These are phyloP conservation scores for Phialocephala subalpina DNA, from an alignment of 2,329 filamentous ascomycete species.

Conservation along the genomic window DNA sequence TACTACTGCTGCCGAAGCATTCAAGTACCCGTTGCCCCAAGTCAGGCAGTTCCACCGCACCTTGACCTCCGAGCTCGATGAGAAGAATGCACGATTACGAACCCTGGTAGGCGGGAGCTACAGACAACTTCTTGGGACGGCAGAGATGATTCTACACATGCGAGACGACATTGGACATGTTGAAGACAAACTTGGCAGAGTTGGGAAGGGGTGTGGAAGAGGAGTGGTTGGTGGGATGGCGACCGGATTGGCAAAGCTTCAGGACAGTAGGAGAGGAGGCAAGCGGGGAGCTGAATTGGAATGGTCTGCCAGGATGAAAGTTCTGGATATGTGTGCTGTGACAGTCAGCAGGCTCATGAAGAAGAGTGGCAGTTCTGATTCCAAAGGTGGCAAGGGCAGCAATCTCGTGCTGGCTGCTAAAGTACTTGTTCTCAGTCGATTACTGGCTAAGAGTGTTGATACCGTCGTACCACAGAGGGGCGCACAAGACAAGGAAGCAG, in stretches of 20 bases:
- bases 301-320: conserved; percentile 52
- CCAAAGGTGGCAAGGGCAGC: conserved; percentile 38
- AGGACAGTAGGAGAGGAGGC: conserved; percentile 39
- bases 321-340: conserved; percentile 61
- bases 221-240: conserved; percentile 72
- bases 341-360: conserved; percentile 58
- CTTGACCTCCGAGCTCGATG: conserved; percentile 66
- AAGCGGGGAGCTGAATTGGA: conserved; percentile 38
- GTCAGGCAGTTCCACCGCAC: conserved; percentile 69
- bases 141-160: conserved; percentile 94
- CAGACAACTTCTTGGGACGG: conserved; percentile 88
- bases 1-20: conserved; percentile 46
- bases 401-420: conserved; percentile 70
- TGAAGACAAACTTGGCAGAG: conserved; percentile 73
- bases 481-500: conserved; percentile 42
- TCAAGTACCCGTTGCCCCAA: conserved; percentile 65
- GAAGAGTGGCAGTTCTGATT: conserved; percentile 37
- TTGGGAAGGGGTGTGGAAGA: conserved; percentile 82
- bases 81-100: conserved; percentile 68
- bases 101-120: conserved; percentile 75
- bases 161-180: conserved; percentile 77
- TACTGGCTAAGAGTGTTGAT: conserved; percentile 77
- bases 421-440: conserved; percentile 76
- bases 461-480: conserved; percentile 53
- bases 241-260: conserved; percentile 60